Conservation (phyloP, 192 early-diverging fungal genomes). For the Dissophora globulifera region DNA sequence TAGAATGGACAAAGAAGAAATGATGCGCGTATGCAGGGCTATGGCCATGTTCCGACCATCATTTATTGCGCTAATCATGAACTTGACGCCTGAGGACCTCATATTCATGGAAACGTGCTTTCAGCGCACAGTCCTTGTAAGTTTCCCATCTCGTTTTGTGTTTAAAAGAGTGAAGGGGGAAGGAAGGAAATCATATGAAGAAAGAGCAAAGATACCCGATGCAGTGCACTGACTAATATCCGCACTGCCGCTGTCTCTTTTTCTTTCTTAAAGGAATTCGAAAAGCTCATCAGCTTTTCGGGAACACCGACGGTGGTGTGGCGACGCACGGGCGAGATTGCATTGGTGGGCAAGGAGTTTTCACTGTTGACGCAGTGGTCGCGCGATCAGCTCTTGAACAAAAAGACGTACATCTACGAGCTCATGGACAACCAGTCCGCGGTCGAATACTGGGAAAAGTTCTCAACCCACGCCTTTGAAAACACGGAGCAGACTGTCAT, state of each 20-base stretch:
- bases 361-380: constrained; percentile 93
- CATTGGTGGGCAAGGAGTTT: constrained; percentile 96
- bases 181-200: too few relatives aligned
- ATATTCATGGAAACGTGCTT: constrained; percentile 98
- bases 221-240: constrained; percentile 1
- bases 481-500: constrained; percentile 91
- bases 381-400: constrained; percentile 80
- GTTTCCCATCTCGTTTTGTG: neutral
- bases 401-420: constrained; percentile 87
- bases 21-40: constrained; percentile 89
- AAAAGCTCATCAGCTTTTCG: constrained; percentile 94
- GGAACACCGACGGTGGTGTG: constrained; percentile 97
- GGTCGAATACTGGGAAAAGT: constrained; percentile 96
- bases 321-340: constrained; percentile 97
- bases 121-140: constrained; percentile 85
- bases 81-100: constrained; percentile 92
- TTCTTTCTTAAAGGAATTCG: constrained; percentile 87
- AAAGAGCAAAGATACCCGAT: neutral
- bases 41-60: constrained; percentile 92
- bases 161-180: neutral
- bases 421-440: constrained; percentile 94
- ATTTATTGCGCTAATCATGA: constrained; percentile 94
- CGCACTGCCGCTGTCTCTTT: neutral
- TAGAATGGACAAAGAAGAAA: constrained; percentile 89
- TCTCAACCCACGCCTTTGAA: constrained; percentile 92